These are phyloP conservation scores for Ailanthus altissimus DNA, from an alignment of 345 rosid species.

Conservation along the genomic window DNA sequence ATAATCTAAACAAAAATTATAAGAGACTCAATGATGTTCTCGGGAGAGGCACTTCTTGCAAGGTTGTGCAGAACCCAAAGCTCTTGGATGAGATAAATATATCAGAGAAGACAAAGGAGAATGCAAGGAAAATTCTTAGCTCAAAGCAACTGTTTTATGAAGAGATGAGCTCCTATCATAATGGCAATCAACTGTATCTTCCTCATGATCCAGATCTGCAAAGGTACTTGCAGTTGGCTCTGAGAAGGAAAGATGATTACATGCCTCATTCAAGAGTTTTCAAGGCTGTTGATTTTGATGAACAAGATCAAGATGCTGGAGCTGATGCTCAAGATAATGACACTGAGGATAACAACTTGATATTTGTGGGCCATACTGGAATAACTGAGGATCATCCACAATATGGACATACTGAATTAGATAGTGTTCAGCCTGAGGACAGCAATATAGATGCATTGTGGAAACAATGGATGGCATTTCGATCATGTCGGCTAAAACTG, in stretches of 20 bases:
- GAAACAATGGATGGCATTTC: conserved; percentile 21
- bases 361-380: background rate
- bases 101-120: conserved; percentile 22
- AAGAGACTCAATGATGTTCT: conserved; percentile 32
- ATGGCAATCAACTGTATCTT: conserved; percentile 25
- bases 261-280: conserved; percentile 6
- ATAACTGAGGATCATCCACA: background rate
- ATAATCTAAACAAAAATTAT: conserved; percentile 29
- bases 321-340: background rate
- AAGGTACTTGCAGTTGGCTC: conserved; percentile 21
- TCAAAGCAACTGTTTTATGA: conserved; percentile 30
- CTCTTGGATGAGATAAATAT: conserved; percentile 23
- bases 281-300: background rate
- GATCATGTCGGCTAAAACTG: conserved; percentile 7
- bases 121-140: conserved; percentile 28
- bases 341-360: conserved; percentile 8
- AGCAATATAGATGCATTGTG: background rate
- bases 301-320: conserved; percentile 16
- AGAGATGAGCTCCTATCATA: conserved; percentile 35
- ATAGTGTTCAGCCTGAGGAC: background rate
- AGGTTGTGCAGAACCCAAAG: conserved; percentile 29
- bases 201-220: conserved; percentile 22
- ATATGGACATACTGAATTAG: background rate
- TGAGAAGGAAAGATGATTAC: background rate
- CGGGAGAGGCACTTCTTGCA: conserved; percentile 27